Percentiles rank a stretch among this genome's conserved stretches.
Conservation (phyloP, 192 early-diverging fungal species). For the Coemansia sp. region DNA sequence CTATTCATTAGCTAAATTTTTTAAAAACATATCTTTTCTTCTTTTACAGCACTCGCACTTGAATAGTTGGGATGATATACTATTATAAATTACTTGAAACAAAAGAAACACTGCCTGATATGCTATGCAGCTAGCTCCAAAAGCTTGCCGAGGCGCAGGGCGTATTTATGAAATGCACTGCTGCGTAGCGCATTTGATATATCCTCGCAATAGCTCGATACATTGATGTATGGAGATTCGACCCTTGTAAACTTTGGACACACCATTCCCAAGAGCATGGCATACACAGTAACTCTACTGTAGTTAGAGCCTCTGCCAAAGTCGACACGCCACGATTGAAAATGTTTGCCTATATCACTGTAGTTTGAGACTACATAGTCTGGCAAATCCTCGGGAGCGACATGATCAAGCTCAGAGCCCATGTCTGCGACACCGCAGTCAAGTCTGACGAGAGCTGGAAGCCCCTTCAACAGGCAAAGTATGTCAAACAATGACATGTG, state of each 20-base stretch:
- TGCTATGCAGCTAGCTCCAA: neutral
- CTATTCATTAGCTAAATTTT: neutral
- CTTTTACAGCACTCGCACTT: neutral
- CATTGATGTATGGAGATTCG: neutral
- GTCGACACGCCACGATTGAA: neutral
- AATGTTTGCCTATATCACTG: neutral
- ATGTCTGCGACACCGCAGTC: neutral
- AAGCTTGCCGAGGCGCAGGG: neutral
- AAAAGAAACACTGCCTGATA: neutral
- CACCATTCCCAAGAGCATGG: constrained; percentile 1
- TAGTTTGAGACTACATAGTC: constrained; percentile 4
- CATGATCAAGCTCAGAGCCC: neutral
- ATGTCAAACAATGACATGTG: neutral
- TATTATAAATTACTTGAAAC: neutral
- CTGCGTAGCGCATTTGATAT: neutral
- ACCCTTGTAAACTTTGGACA: neutral
- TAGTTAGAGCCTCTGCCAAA: constrained; percentile 3
- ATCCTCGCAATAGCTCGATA: neutral
- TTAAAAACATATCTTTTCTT: neutral
- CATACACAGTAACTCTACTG: neutral
- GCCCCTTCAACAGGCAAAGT: neutral
- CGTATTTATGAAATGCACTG: neutral
- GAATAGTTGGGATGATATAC: too few species aligned
- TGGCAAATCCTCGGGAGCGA: neutral
- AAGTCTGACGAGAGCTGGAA: neutral